Evolutionary conservation across 2,329 filamentous ascomycete genomes (phyloP).

Genomic region (Stachybotrys echinatus): DNA sequence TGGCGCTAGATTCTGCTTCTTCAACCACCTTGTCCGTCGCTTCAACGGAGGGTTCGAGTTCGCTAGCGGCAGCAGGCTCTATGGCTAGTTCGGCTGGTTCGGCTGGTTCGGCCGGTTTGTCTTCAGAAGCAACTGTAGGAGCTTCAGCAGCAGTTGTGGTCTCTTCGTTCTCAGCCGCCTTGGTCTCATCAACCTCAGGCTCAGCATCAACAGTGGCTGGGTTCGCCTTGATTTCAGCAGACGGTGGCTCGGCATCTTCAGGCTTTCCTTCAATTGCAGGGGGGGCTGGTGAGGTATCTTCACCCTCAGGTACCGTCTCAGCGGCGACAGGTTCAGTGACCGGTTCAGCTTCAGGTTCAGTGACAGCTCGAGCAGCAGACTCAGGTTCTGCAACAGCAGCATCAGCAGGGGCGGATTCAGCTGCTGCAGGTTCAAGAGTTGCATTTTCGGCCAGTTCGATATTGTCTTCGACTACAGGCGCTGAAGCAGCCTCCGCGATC

Average conservation of each 20-base stretch:
- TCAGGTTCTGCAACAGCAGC: too few species aligned
- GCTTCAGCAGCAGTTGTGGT: background rate
- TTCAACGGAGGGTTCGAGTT: background rate
- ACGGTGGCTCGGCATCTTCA: background rate
- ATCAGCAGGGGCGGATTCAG: too few species aligned
- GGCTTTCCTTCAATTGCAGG: too few species aligned
- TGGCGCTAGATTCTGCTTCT: background rate
- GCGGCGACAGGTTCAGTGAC: background rate
- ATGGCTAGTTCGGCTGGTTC: background rate
- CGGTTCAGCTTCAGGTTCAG: too few species aligned
- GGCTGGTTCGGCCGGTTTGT: background rate
- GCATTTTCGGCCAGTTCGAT: background rate
- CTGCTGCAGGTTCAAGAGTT: background rate
- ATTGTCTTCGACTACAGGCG: background rate
- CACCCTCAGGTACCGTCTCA: too few species aligned
- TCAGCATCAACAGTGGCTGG: background rate
- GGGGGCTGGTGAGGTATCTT: too few species aligned
- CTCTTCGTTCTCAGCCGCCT: too few species aligned
- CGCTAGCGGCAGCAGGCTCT: background rate
- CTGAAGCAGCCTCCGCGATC: background rate
- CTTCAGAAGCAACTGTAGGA: background rate
- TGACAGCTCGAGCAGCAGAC: too few species aligned
- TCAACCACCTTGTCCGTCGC: background rate
- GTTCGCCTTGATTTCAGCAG: background rate
- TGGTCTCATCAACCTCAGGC: background rate